Percentiles rank a stretch among this genome's conserved stretches.
These are phyloP conservation scores for Hymenoscyphus occultus DNA, from an alignment of 2,329 filamentous ascomycete genomes.

Conservation along the genomic window DNA sequence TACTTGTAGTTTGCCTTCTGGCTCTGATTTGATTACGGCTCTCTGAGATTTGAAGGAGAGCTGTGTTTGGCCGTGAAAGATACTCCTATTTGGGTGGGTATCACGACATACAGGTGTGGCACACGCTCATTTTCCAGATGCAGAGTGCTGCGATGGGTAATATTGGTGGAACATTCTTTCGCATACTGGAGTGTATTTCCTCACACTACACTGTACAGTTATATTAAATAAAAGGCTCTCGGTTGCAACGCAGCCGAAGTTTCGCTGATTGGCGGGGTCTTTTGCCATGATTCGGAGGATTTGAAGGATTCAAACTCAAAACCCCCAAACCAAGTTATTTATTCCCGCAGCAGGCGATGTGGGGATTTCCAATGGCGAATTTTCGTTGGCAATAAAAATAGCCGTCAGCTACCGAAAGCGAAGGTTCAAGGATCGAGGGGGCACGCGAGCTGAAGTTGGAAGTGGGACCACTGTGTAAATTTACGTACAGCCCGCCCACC, in stretches of 20 bases:
- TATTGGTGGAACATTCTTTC: neutral
- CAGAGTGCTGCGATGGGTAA: neutral
- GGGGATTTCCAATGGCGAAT: neutral
- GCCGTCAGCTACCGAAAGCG: no score
- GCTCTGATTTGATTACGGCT: neutral
- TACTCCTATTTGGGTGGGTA: neutral
- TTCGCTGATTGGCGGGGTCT: neutral
- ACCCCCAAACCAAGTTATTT: neutral
- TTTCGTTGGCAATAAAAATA: neutral
- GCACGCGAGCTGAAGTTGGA: neutral
- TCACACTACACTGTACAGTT: neutral
- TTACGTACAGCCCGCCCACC: no score
- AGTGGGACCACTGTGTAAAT: neutral
- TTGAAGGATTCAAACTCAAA: neutral
- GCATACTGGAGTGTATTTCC: neutral
- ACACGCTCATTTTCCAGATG: neutral
- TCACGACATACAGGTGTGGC: neutral
- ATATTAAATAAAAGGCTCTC: no score
- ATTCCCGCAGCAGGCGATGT: neutral
- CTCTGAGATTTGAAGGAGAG: neutral
- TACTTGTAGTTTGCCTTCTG: neutral
- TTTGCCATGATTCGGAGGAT: neutral
- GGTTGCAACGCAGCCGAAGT: no score
- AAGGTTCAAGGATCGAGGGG: neutral
- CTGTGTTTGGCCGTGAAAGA: neutral